phyloP scores from a whole-genome alignment of 108 stramenopile genomes.

The Pelagomonas calceolata region DNA sequence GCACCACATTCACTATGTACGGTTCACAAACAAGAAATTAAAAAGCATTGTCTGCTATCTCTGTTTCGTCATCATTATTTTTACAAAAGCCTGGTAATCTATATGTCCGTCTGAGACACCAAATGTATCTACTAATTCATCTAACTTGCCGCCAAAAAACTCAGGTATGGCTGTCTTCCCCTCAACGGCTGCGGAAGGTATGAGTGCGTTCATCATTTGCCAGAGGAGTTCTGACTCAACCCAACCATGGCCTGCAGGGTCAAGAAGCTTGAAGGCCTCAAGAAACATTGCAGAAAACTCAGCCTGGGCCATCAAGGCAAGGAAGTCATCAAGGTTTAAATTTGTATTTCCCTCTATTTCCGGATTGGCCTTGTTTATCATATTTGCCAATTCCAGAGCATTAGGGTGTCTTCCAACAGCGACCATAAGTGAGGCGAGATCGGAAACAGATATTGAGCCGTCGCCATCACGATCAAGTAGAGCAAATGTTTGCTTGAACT shows the following conservation, averaged over 20 bases:
- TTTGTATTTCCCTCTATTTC: constrained; percentile 43
- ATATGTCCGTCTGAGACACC: neutral
- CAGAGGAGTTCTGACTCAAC: neutral
- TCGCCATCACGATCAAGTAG: constrained; percentile 53
- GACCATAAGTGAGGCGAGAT: constrained; percentile 54
- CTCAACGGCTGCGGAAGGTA: neutral
- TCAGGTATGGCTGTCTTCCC: neutral
- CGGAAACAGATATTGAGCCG: constrained; percentile 47
- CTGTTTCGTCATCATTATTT: neutral
- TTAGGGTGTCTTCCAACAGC: constrained; percentile 42
- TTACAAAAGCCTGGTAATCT: neutral
- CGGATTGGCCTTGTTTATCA: constrained; percentile 54
- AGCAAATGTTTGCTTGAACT: constrained; percentile 54
- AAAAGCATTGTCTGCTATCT: no score
- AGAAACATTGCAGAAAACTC: constrained; percentile 68
- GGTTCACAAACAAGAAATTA: no score
- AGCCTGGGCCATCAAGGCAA: constrained; percentile 75
- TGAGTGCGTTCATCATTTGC: neutral
- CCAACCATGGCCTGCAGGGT: constrained; percentile 13
- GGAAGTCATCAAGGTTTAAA: constrained; percentile 51
- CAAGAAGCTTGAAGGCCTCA: constrained; percentile 61
- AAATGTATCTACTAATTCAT: neutral
- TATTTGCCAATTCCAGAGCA: constrained; percentile 38
- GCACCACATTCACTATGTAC: no score
- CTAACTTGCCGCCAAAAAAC: neutral